These are phyloP conservation scores for Coemansia sp. DNA, from an alignment of 192 early-diverging fungal genomes.

Conservation along the genomic window DNA sequence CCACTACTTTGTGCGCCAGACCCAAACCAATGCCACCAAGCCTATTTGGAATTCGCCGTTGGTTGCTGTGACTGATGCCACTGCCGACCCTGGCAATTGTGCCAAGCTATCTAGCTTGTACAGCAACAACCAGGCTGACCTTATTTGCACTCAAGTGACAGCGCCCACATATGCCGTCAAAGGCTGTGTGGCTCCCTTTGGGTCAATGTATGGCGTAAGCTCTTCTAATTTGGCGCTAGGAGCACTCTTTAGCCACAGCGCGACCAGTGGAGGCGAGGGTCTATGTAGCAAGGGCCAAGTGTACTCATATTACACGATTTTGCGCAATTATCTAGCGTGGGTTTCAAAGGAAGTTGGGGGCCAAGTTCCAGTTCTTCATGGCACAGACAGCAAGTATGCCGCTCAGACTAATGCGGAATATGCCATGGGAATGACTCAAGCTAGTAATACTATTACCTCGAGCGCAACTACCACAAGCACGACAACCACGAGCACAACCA, in stretches of 20 bases:
- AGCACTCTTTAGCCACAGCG: background rate
- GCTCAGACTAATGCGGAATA: background rate
- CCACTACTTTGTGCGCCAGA: constrained; percentile 3
- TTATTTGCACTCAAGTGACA: constrained; percentile 7
- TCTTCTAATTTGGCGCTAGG: background rate
- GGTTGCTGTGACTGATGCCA: background rate
- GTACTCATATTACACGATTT: background rate
- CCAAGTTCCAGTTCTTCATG: constrained; percentile 2
- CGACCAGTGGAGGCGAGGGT: background rate
- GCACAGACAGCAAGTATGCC: background rate
- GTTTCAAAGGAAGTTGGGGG: background rate
- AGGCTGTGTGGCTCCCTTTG: background rate
- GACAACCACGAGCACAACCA: background rate
- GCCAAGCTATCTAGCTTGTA: background rate
- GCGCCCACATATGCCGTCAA: background rate
- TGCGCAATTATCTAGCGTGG: constrained; percentile 7
- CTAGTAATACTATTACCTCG: background rate
- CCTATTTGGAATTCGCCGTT: background rate
- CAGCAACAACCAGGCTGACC: background rate
- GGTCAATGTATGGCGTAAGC: background rate
- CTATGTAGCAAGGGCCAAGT: constrained; percentile 1
- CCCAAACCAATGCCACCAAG: background rate
- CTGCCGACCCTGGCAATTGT: background rate
- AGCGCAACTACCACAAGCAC: background rate
- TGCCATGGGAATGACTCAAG: background rate